Conservation (phyloP, 352 stramenopile genomes). For the Plasmopara viticola region DNA sequence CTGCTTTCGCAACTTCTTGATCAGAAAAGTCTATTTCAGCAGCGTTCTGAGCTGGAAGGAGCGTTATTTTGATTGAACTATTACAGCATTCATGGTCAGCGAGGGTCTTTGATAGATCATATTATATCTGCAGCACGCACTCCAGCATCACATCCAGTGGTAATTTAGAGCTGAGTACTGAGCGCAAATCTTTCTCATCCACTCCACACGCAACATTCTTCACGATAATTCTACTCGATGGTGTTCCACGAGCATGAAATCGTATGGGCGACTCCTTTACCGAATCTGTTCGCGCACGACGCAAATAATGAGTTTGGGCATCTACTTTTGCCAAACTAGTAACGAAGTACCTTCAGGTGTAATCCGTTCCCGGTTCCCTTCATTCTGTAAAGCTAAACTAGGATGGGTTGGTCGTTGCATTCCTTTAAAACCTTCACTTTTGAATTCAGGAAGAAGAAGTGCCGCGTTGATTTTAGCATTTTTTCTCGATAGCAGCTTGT, state of each 20-base stretch:
- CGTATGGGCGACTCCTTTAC: slow-evolving; percentile 28
- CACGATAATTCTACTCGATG: slow-evolving; percentile 28
- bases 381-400: slow-evolving; percentile 53
- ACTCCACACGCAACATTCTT: slow-evolving; percentile 36
- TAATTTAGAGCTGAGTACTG: slow-evolving; percentile 52
- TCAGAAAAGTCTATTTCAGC: slow-evolving; percentile 25
- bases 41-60: slow-evolving; percentile 4
- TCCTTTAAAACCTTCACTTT: not conserved
- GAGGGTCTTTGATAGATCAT: not conserved
- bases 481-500: slow-evolving; percentile 11
- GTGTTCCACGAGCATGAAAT: slow-evolving; percentile 28
- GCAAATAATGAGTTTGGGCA: not conserved
- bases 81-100: not conserved
- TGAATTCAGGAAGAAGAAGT: slow-evolving; percentile 21
- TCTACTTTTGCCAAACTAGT: not conserved
- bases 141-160: slow-evolving; percentile 26
- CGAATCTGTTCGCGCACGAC: slow-evolving; percentile 20
- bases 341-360: slow-evolving; percentile 24
- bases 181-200: slow-evolving; percentile 49
- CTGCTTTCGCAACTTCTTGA: slow-evolving; percentile 26
- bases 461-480: slow-evolving; percentile 16
- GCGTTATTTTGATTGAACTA: slow-evolving; percentile 21
- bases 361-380: slow-evolving; percentile 42
- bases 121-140: slow-evolving; percentile 18
- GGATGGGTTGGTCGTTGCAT: slow-evolving; percentile 14